Evolutionary conservation across 1,139 yeast species (phyloP), one percentile per base, ranked within the genome.

Genomic region (Yamadazyma pseudoaaseri): DNA sequence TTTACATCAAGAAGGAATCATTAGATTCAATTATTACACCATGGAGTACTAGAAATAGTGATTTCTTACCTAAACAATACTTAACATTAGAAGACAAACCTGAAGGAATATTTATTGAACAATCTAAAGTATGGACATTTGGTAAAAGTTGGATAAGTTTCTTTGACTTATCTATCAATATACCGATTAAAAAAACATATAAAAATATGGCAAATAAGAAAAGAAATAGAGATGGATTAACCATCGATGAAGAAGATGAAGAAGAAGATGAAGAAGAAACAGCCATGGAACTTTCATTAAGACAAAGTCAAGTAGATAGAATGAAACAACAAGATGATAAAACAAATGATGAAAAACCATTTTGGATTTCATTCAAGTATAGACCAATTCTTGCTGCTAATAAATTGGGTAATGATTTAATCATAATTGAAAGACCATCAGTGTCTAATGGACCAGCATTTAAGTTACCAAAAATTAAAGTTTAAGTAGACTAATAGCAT

Each of bases 131-230:
- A 17, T 90, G 97, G 97, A 58, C 89, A 14, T 89, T 86, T 75
- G 96, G 97, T 3, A 72, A 86, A n/a, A 75, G 76, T 33, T 92
- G 96, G 95, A 54, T 90, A 14, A 76, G 84, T 6, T 85, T 74
- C 53, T 73, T 92, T 34, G 92, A 90, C 54, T 63, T 86, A 42
- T 58, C 71, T n/a, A 56, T 70, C 37, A 79, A 82, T 47, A 62
- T 82, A 35, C 85, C 87, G 16, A 54, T 61, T 17, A 53, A 51
- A 39, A 62, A 59, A 44, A 36, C 41, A 20, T 57, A 54, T 37
- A 58, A 57, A 33, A 59, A 61, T 29, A 47, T 52, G 7, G 35
- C 54, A 24, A 39, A 34, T 18, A 75, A 71, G 53, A 81, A 82
- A 60, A 78, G 86, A 62, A 66, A 62, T 39, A 75, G 83, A 47